Percentiles rank a stretch among this genome's conserved stretches.
Evolutionary conservation across 2,329 filamentous ascomycete genomes (phyloP).

Genomic region (Colletotrichum sp.): DNA sequence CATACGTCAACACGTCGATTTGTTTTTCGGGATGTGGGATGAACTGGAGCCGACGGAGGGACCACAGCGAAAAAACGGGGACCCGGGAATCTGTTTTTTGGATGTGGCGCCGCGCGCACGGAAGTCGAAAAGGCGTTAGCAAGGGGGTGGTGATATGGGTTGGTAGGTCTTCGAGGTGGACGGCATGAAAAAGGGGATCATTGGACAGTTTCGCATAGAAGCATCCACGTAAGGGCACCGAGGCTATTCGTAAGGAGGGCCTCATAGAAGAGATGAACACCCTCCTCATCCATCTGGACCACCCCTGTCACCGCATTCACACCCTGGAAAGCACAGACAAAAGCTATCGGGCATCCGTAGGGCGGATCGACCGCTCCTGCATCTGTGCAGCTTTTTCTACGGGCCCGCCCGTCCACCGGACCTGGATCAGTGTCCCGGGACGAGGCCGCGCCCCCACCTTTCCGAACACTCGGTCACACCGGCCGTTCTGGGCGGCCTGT

Average conservation of each 20-base stretch:
- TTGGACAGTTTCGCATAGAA: background rate
- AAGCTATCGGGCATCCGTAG: background rate
- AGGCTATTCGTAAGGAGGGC: background rate
- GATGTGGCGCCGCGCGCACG: background rate
- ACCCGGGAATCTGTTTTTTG: background rate
- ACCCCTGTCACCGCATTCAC: background rate
- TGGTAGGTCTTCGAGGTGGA: background rate
- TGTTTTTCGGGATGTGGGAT: slow-evolving; percentile 7
- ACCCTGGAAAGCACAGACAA: background rate
- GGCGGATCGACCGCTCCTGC: background rate
- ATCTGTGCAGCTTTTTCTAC: background rate
- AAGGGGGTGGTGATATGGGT: background rate
- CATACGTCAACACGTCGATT: background rate
- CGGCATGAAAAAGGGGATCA: background rate
- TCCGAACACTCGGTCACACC: background rate
- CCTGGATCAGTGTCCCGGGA: background rate
- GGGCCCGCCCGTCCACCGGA: background rate
- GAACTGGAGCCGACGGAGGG: background rate
- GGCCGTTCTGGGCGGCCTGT: background rate
- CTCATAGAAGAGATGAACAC: background rate
- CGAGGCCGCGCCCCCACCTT: background rate
- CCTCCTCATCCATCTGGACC: background rate
- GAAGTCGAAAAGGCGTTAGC: background rate
- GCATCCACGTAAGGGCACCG: background rate
- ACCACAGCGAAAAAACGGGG: background rate